phyloP scores from a whole-genome alignment of 2,329 filamentous ascomycete genomes.

The Aspergillus tamarii region DNA sequence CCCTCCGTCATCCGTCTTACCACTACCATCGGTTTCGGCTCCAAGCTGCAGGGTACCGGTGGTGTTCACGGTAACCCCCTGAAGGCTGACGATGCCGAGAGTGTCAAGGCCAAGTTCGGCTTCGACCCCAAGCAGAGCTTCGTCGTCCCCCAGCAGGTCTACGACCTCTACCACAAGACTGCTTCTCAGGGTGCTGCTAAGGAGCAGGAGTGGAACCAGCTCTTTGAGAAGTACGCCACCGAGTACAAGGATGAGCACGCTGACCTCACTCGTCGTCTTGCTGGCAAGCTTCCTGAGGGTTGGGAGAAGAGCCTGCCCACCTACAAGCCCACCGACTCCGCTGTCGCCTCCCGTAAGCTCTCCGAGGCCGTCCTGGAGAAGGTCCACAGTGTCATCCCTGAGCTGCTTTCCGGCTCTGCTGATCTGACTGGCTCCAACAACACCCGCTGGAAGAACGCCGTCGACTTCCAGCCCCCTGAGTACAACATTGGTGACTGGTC shows the following conservation, averaged over 20 bases:
- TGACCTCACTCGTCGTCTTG: conserved; percentile 80
- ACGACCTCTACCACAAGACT: conserved; percentile 86
- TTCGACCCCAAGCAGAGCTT: conserved; percentile 96
- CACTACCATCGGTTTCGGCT: conserved; percentile 97
- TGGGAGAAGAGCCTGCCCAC: conserved; percentile 94
- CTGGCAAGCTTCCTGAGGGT: conserved; percentile 84
- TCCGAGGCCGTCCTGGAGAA: conserved; percentile 92
- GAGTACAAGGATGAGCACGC: conserved; percentile 77
- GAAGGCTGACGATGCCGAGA: conserved; percentile 90
- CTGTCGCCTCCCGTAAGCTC: conserved; percentile 91
- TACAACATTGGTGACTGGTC: conserved; percentile 84
- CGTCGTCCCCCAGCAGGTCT: conserved; percentile 90
- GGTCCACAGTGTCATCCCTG: conserved; percentile 79
- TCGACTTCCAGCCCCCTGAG: conserved; percentile 93
- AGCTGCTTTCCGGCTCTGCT: conserved; percentile 93
- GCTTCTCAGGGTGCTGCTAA: conserved; percentile 81
- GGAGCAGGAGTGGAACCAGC: conserved; percentile 93
- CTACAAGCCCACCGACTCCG: conserved; percentile 83
- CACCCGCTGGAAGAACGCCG: conserved; percentile 94
- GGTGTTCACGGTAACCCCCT: conserved; percentile 95
- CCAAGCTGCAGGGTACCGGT: conserved; percentile 87
- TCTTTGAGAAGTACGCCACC: conserved; percentile 82
- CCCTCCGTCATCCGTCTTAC: conserved; percentile 94
- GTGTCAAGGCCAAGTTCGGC: conserved; percentile 92
- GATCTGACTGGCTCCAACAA: conserved; percentile 99